A percentile compares a stretch with the other conserved stretches of the same genome.
These are phyloP conservation scores for Westerdykella ornata DNA, from an alignment of 2,329 filamentous ascomycete genomes.

Conservation along the genomic window DNA sequence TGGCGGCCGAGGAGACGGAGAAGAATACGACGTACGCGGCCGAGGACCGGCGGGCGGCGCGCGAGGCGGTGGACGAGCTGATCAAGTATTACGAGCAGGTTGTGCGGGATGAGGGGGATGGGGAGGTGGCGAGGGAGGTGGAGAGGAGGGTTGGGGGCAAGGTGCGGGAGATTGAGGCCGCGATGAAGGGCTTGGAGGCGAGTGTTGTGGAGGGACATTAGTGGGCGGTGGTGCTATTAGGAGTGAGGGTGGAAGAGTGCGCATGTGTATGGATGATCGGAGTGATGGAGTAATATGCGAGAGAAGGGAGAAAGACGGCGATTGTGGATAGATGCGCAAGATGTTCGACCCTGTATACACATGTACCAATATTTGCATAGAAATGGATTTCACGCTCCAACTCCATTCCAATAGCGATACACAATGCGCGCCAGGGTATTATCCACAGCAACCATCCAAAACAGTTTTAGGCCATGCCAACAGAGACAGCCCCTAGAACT, in stretches of 20 bases:
- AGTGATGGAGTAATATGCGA: too few relatives aligned
- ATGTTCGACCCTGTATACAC: too few relatives aligned
- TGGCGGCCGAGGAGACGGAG: slow-evolving; percentile 47
- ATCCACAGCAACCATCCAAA: too few relatives aligned
- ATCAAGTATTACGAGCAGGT: slow-evolving; percentile 43
- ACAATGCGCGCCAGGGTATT: too few relatives aligned
- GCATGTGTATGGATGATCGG: too few relatives aligned
- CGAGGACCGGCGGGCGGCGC: slow-evolving; percentile 48
- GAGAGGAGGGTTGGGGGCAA: slow-evolving; percentile 46
- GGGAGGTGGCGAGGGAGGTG: slow-evolving; percentile 45
- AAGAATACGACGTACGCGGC: slow-evolving; percentile 52
- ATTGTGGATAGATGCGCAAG: too few relatives aligned
- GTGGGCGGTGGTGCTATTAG: slow-evolving; percentile 1
- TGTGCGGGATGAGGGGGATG: slow-evolving; percentile 35
- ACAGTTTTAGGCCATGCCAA: too few relatives aligned
- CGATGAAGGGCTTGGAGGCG: slow-evolving; percentile 48
- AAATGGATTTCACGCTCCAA: too few relatives aligned
- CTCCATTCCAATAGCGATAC: too few relatives aligned
- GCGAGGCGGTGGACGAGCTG: slow-evolving; percentile 47
- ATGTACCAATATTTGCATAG: too few relatives aligned
- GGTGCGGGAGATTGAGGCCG: slow-evolving; percentile 50
- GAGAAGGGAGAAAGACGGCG: too few relatives aligned
- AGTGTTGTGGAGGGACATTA: slow-evolving; percentile 45
- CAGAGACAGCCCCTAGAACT: not conserved
- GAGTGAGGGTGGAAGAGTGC: not conserved